Percentiles rank a stretch among this genome's conserved stretches.
Conservation (phyloP, 2,329 filamentous ascomycete species). For the Chrysoporthe puriensis region DNA sequence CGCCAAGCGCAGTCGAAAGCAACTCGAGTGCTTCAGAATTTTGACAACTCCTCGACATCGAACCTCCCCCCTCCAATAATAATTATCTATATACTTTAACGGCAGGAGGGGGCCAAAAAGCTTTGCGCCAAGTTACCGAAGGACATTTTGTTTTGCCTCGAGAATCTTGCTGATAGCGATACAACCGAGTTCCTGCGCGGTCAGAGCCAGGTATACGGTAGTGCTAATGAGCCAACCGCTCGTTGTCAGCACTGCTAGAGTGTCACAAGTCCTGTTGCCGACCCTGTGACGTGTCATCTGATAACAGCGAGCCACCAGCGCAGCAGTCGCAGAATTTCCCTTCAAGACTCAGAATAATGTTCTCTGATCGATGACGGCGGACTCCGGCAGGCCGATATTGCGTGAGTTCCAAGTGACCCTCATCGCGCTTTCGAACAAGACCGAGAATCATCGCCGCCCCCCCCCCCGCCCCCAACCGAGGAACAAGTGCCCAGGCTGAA, state of each 20-base stretch:
- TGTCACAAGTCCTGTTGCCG: conserved; percentile 37
- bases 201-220: conserved; percentile 61
- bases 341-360: too few relatives aligned
- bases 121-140: too few relatives aligned
- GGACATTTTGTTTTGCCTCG: not conserved
- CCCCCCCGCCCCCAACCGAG: not conserved
- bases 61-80: too few relatives aligned
- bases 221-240: conserved; percentile 67
- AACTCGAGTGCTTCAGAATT: conserved; percentile 28
- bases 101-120: too few relatives aligned
- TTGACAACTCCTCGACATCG: too few relatives aligned
- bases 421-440: not conserved
- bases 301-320: conserved; percentile 54
- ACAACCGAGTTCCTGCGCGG: conserved; percentile 53
- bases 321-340: too few relatives aligned
- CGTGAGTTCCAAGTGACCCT: not conserved
- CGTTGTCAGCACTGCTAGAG: conserved; percentile 54
- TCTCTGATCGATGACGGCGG: not conserved
- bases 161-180: conserved; percentile 57
- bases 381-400: not conserved
- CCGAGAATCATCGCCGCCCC: not conserved
- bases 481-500: not conserved
- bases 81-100: too few relatives aligned
- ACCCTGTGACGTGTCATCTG: conserved; percentile 61
- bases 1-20: conserved; percentile 33